Evolutionary conservation across 192 early-diverging fungal genomes (phyloP).

Genomic region (Globomyces pollinis-pini): DNA sequence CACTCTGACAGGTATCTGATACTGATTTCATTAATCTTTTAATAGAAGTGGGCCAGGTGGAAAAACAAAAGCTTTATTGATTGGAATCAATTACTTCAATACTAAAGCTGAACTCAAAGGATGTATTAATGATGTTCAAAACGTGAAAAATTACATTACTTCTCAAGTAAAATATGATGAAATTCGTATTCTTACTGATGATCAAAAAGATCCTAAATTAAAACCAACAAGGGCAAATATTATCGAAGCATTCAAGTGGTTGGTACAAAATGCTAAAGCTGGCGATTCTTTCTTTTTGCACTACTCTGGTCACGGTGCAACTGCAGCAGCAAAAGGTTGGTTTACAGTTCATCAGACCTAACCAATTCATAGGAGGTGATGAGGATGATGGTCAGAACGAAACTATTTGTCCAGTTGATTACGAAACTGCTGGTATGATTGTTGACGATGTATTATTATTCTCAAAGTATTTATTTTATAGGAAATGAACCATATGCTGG

Average conservation of each 20-base stretch:
- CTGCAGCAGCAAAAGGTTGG: slow-evolving; percentile 27
- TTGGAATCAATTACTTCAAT: slow-evolving; percentile 43
- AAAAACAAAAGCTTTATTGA: slow-evolving; percentile 27
- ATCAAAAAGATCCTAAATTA: slow-evolving; percentile 17
- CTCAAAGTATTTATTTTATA: slow-evolving; percentile 11
- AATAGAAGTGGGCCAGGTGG: too few species aligned
- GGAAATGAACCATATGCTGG: slow-evolving; percentile 28
- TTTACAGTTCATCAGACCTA: too few species aligned
- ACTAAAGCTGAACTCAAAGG: slow-evolving; percentile 24
- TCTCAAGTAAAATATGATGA: slow-evolving; percentile 9
- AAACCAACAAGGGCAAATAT: slow-evolving; percentile 36
- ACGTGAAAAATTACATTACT: slow-evolving; percentile 29
- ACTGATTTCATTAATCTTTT: too few species aligned
- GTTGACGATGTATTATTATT: slow-evolving; percentile 27
- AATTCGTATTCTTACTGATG: slow-evolving; percentile 34
- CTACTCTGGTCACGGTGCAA: slow-evolving; percentile 43
- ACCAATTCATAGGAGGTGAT: slow-evolving; percentile 26
- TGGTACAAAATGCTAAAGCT: slow-evolving; percentile 28
- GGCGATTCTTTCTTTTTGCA: slow-evolving; percentile 44
- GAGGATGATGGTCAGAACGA: slow-evolving; percentile 39
- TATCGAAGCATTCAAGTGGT: slow-evolving; percentile 32
- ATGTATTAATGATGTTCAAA: slow-evolving; percentile 44
- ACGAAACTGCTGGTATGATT: slow-evolving; percentile 31
- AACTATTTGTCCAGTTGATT: slow-evolving; percentile 44
- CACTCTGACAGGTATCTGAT: too few species aligned